Evolutionary conservation across 345 rosid genomes (phyloP), one percentile per base, ranked within the genome.

Genomic region (Geranium brycei): DNA sequence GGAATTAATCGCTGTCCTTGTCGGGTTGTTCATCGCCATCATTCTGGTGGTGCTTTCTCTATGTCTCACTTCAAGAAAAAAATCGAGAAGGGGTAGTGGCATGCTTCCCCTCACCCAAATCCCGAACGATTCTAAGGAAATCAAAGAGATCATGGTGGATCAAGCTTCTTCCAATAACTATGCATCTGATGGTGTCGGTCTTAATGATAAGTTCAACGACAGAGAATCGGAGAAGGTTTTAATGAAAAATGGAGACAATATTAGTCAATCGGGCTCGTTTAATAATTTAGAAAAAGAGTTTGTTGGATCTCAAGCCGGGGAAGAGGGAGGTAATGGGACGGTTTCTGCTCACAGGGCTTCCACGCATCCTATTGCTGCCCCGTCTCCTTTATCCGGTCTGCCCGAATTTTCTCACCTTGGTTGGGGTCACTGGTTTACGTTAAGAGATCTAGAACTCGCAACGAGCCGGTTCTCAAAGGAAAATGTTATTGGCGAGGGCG

Each of bases 351-450:
- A 56, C 72, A 69, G 66, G 71, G 80, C 83, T 58, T 82, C 87
- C 31, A 73, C 78, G 14, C 81, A 82, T 81, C 81, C 88, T 60
- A 23, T 81, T 66, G 79, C 90, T 60, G 73, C 87, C 8, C 81
- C 87, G 64, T 89, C 95, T 1, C 96, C 96, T 64, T 81, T 87
- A 71, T 76, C 85, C 31, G 96, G 91, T 59, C 79, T 89, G 66
- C 93, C 93, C 17, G 96, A 92, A 64, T 85, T 81, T 73, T 89
- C 98, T 17, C 93, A 82, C 51, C 79, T 87, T 41, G 98, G 96
- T 59, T 92, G 98, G 98, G 98, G 98, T 55, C 98, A 89, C 61
- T 92, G 98, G 98, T 92, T 92, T 78, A 92, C 96, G 58, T 78
- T 92, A 62, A 81, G 98, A 72, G 98, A 92, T 69, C 86, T 92